phyloP scores from a whole-genome alignment of 202 grass and related monocot species.

The Saccharum hybrid region DNA sequence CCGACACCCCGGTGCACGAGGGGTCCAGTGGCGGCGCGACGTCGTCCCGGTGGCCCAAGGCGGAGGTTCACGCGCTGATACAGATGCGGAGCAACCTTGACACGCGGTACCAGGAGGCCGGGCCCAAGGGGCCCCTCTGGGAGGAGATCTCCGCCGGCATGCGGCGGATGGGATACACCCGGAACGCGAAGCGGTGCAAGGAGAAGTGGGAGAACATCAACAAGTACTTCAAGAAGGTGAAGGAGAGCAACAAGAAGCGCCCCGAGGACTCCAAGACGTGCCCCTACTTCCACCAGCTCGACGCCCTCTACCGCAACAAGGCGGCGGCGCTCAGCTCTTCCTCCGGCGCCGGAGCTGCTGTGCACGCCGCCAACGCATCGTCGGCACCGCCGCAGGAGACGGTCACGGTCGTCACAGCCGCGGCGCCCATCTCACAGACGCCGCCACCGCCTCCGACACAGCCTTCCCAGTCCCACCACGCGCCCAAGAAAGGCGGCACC shows the following conservation, averaged over 20 bases:
- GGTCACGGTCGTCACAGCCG: conserved; percentile 29
- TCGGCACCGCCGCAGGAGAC: conserved; percentile 35
- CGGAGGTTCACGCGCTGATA: conserved; percentile 90
- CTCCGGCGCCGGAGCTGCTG: background rate
- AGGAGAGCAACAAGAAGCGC: conserved; percentile 95
- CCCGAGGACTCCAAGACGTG: conserved; percentile 96
- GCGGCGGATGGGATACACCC: conserved; percentile 72
- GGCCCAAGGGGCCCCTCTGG: conserved; percentile 93
- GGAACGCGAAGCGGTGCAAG: conserved; percentile 90
- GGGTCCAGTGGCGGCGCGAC: conserved; percentile 47
- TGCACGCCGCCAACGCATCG: conserved; percentile 32
- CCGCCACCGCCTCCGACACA: conserved; percentile 30
- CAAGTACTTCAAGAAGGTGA: conserved; percentile 99
- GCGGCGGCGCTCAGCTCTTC: conserved; percentile 38
- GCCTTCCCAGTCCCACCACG: conserved; percentile 14
- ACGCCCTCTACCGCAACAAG: conserved; percentile 92
- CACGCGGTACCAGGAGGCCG: conserved; percentile 80
- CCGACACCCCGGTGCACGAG: conserved; percentile 33
- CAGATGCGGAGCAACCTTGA: conserved; percentile 79
- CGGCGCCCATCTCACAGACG: conserved; percentile 64
- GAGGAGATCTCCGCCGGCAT: conserved; percentile 92
- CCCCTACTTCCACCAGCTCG: conserved; percentile 97
- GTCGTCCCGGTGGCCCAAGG: conserved; percentile 91
- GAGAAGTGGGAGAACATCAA: conserved; percentile 99
- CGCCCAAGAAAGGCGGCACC: conserved; percentile 45